phyloP scores from a whole-genome alignment of 371 early-diverging fungal genomes.

The Scutellospora calospora region DNA sequence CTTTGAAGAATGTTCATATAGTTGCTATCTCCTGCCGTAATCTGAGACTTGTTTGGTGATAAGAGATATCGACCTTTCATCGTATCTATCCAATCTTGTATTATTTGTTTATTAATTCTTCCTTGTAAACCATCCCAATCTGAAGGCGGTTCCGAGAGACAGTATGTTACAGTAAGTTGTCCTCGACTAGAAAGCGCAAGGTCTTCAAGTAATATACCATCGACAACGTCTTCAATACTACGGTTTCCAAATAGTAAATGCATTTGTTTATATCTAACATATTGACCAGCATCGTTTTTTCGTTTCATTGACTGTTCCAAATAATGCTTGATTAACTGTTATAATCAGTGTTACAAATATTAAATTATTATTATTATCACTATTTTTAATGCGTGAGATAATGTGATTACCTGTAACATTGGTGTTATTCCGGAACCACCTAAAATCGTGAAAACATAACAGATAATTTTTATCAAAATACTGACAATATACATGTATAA shows the following conservation, averaged over 20 bases:
- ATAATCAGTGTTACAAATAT: neutral
- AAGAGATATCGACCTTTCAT: neutral
- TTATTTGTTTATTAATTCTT: neutral
- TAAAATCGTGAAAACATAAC: too few relatives aligned
- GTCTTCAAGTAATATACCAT: constrained; percentile 29
- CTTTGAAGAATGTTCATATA: neutral
- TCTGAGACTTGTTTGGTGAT: neutral
- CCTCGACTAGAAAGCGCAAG: neutral
- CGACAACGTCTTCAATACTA: constrained; percentile 10
- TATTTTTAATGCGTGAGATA: too few relatives aligned
- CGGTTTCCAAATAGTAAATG: constrained; percentile 24
- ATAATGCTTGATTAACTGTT: constrained; percentile 24
- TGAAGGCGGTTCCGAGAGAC: constrained; percentile 3
- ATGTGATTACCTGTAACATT: constrained; percentile 61
- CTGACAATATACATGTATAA: too few relatives aligned
- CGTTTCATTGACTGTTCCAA: neutral
- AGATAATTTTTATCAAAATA: too few relatives aligned
- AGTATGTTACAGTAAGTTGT: neutral
- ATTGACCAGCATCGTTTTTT: neutral
- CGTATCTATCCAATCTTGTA: neutral
- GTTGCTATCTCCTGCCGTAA: too few relatives aligned
- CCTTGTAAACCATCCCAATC: constrained; percentile 2
- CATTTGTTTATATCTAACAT: neutral
- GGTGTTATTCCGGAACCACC: constrained; percentile 78
- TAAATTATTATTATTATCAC: neutral